These are phyloP conservation scores for Yamadazyma siamensis DNA, from an alignment of 1,139 yeast species.

Conservation along the genomic window DNA sequence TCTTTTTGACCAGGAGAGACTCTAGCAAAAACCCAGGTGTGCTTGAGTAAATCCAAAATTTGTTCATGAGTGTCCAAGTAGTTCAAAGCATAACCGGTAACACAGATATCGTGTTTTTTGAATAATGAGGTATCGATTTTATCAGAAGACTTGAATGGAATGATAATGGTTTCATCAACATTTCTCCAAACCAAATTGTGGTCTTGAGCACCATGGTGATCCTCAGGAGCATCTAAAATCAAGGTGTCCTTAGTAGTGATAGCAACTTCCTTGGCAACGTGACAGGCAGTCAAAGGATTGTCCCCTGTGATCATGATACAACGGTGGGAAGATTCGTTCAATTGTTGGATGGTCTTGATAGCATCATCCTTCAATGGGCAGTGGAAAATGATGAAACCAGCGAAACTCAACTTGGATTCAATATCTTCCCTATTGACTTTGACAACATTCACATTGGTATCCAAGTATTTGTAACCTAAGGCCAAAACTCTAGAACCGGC, in stretches of 20 bases:
- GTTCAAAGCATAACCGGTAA: conserved; percentile 88
- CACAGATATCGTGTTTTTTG: conserved; percentile 76
- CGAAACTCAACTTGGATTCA: conserved; percentile 74
- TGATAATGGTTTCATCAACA: conserved; percentile 69
- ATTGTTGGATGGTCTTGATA: conserved; percentile 81
- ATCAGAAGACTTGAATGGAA: conserved; percentile 65
- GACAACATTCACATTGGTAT: conserved; percentile 45
- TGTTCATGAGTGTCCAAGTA: conserved; percentile 63
- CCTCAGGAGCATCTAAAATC: conserved; percentile 85
- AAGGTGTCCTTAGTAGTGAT: conserved; percentile 79
- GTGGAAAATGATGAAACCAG: conserved; percentile 94
- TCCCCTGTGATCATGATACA: conserved; percentile 98
- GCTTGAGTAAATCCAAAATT: conserved; percentile 68
- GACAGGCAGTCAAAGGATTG: conserved; percentile 97
- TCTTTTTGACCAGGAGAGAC: conserved; percentile 97
- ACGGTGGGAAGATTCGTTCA: conserved; percentile 93
- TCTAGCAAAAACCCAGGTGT: conserved; percentile 97
- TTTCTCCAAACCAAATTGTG: conserved; percentile 78
- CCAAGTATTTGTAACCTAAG: conserved; percentile 77
- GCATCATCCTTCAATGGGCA: conserved; percentile 97
- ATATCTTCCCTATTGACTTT: conserved; percentile 69
- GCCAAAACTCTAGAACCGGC: conserved; percentile 96
- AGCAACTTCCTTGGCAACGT: conserved; percentile 90
- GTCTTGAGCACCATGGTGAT: conserved; percentile 48
- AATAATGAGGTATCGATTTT: conserved; percentile 58